Percentiles rank a stretch among this genome's conserved stretches.
These are phyloP conservation scores for Termitomyces titanicus DNA, from an alignment of 768 basidiomycete genomes.

Conservation along the genomic window DNA sequence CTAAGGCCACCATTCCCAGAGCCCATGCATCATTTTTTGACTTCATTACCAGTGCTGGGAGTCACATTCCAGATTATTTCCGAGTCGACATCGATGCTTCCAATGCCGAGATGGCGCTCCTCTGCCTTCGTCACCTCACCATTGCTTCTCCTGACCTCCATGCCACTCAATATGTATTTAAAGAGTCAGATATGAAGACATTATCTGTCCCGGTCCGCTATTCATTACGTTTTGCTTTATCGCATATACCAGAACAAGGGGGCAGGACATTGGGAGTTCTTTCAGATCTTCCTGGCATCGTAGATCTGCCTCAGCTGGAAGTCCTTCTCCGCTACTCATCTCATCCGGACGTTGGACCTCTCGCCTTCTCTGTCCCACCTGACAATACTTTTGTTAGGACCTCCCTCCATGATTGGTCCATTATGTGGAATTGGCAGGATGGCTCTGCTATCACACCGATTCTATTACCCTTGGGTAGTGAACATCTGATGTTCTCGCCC, in stretches of 20 bases:
- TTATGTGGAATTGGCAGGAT: background rate
- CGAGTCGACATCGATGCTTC: background rate
- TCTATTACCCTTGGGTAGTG: no score
- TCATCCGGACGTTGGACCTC: no score
- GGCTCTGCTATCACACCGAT: no score
- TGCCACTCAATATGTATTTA: background rate
- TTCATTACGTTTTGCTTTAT: background rate
- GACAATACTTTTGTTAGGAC: background rate
- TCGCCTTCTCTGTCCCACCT: no score
- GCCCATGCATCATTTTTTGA: background rate
- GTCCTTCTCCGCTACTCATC: no score
- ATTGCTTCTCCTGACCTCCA: background rate
- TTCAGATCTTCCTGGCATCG: no score
- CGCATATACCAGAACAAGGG: background rate
- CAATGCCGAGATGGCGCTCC: background rate
- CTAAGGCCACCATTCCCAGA: background rate
- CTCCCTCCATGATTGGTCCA: background rate
- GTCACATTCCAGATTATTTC: background rate
- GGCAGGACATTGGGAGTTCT: no score
- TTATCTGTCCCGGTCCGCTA: background rate
- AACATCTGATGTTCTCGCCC: no score
- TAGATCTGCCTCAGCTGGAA: no score
- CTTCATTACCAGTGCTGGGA: background rate
- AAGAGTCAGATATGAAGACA: background rate
- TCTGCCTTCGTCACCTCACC: background rate